Base-by-base conservation (phyloP, 148 eudicot genomes). In the Pouteria glomerata region DNA sequence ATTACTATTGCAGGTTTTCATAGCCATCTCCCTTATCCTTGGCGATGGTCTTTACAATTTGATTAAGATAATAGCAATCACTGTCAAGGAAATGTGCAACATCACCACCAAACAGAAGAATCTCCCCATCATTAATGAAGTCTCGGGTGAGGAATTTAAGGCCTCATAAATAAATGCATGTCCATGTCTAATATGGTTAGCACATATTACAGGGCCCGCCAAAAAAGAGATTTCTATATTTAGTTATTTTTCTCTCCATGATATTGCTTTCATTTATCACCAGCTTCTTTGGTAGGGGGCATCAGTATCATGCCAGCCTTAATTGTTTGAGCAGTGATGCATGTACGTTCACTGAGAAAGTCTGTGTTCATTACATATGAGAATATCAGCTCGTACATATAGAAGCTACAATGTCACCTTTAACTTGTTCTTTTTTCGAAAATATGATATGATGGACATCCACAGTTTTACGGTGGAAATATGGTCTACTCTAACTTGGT, bases 1-100 rank as follows among this genome's bases (percentile, higher is more conserved):
- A 8, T 29, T 30, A 8, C 10, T 11, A 70, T 69, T 78, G 31
- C 77, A 87, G 91, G 91, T 87, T 60, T 87, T 87, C 75, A 85
- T 87, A 65, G 83, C 91, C 74, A 81, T 85, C 63, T 76, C 91
- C 69, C 82, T 87, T 53, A 87, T 87, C 76, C 88, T 87, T 70
- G 91, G 91, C 29, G 91, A 87, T 75, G 91, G 91, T 52, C 86
- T 87, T 69, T 87, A 87, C 80, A 87, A 87, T 83, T 71, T 87
- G 75, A 57, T 87, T 82, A 87, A 85, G 83, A 87, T 87, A 62
- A 75, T 87, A 65, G 72, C 76, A 58, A 60, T 85, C 57, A 85
- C 88, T 52, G 65, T 73, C 3, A 85, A 69, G 76, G 88, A 87
- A 81, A 51, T 87, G 57, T 35, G 73, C 68, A 82, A 82, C 76